Conservation (phyloP, 495 filamentous ascomycete genomes). For the Rhizodiscina lignyota region DNA sequence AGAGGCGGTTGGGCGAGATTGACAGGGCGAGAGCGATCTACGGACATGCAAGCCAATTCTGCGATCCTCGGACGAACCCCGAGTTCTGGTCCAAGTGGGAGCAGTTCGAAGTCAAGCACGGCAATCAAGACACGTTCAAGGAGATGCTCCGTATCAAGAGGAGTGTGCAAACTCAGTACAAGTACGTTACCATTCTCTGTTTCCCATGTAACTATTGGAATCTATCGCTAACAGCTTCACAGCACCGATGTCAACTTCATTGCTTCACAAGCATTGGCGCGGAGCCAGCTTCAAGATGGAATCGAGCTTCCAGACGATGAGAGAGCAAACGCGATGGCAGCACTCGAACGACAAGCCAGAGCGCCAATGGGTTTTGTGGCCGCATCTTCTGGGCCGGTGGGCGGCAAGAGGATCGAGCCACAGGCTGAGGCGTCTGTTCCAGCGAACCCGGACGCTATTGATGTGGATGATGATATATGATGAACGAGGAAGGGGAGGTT, state of each 20-base stretch:
- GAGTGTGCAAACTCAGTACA: slow-evolving; percentile 94
- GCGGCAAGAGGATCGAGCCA: slow-evolving; percentile 44
- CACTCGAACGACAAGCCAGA: slow-evolving; percentile 72
- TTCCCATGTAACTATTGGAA: neutral
- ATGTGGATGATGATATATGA: slow-evolving; percentile 41
- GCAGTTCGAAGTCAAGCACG: slow-evolving; percentile 87
- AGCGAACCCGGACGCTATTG: slow-evolving; percentile 78
- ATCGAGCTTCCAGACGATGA: slow-evolving; percentile 17
- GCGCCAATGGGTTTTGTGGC: slow-evolving; percentile 88
- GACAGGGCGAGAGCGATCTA: slow-evolving; percentile 91
- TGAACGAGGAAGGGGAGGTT: too few relatives aligned
- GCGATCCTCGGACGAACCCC: slow-evolving; percentile 79
- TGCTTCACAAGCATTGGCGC: slow-evolving; percentile 82
- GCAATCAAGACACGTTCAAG: slow-evolving; percentile 98
- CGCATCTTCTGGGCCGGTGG: slow-evolving; percentile 62
- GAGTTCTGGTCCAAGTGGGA: slow-evolving; percentile 97
- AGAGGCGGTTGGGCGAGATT: slow-evolving; percentile 88
- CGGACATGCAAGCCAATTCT: slow-evolving; percentile 92
- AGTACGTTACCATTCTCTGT: slow-evolving; percentile 30
- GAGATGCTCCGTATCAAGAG: slow-evolving; percentile 97
- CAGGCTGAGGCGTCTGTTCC: slow-evolving; percentile 27
- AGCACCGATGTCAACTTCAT: slow-evolving; percentile 97
- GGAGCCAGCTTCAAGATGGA: slow-evolving; percentile 45
- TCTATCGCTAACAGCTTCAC: slow-evolving; percentile 5
- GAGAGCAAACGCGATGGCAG: slow-evolving; percentile 72